Evolutionary conservation across 371 early-diverging fungal species (phyloP), one percentile per base, ranked within the genome.

Genomic region (Mortierella sp.): DNA sequence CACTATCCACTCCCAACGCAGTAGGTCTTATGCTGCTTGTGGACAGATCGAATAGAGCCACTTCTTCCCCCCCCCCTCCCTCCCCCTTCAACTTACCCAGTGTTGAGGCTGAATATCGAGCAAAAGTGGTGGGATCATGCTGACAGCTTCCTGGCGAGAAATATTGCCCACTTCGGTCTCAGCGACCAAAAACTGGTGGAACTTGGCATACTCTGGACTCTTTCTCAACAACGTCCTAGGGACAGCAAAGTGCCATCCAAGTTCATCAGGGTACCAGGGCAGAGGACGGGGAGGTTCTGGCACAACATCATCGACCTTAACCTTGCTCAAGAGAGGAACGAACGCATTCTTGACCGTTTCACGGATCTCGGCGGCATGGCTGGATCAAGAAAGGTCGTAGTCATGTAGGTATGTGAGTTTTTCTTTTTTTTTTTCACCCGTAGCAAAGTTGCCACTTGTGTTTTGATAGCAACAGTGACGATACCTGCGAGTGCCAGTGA

Each of bases 121-220:
- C 19, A 99, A 81, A 64, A 96, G 81, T 24, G 95, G 95, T 23
- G 99, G 99, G 56, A 99, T 93, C 99, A 99, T 99, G 82, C 95
- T 94, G 48, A 99, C 99, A 13, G 94, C 93, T 72, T 99, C 99
- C 83, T 99, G 99, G 48, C 99, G 86, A 74, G 94, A 95, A 58
- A 99, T 92, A 78, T 96, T 95, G 62, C 99, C 99, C 6, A 93
- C 90, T 81, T 97, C 96, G 5, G 96, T 95, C 73, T 97, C 97
- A 8, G 96, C 86, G 46, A 97, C 96, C 68, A 98, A 85, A 81
- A 96, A 98, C 64, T 90, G 82, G 63, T 98, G 97, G 81, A 98
- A 98, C 42, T 89, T 85, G 58, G 85, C 79, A 59, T 93, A 86
- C 57, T 86, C 91, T 9, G 87, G 84, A 2, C 89, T 86, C 73